Percentiles rank a stretch among this genome's conserved stretches.
Evolutionary conservation across 768 basidiomycete species (phyloP).

Genomic region (Hirschioporus abietinus): DNA sequence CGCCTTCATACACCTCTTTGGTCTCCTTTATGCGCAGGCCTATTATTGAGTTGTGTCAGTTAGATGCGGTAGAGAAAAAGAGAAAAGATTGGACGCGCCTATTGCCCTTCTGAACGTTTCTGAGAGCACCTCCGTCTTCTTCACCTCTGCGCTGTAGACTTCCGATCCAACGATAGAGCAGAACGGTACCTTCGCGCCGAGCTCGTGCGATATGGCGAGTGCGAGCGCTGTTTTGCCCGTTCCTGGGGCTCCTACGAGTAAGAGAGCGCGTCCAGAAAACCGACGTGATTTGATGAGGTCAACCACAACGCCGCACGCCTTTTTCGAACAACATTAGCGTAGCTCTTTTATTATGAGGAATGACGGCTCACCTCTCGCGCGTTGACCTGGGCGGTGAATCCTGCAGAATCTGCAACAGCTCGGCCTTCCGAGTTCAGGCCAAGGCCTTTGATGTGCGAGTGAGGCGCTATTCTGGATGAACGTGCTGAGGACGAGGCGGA

Average conservation of each 20-base stretch:
- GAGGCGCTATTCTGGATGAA: constrained; percentile 79
- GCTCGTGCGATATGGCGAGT: constrained; percentile 90
- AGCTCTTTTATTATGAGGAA: constrained; percentile 1
- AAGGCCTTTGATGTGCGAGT: constrained; percentile 96
- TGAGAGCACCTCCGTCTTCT: constrained; percentile 97
- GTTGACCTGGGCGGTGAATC: constrained; percentile 86
- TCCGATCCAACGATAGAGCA: constrained; percentile 99
- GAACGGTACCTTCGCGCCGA: constrained; percentile 93
- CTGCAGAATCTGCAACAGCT: constrained; percentile 66
- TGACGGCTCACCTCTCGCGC: constrained; percentile 75
- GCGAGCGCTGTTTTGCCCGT: constrained; percentile 98
- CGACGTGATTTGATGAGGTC: constrained; percentile 87
- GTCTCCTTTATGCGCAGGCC: constrained; percentile 98
- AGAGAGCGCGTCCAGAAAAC: constrained; percentile 88
- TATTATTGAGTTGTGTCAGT: constrained; percentile 37
- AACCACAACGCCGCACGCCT: constrained; percentile 91
- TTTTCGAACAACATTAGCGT: neutral
- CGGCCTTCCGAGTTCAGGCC: constrained; percentile 82
- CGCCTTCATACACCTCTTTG: constrained; percentile 97
- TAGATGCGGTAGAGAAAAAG: constrained; percentile 9
- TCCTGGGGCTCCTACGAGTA: constrained; percentile 93
- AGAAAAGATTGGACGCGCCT: constrained; percentile 48
- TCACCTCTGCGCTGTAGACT: constrained; percentile 95
- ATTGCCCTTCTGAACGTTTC: constrained; percentile 95
- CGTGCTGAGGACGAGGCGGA: constrained; percentile 55